Evolutionary conservation across 2,329 filamentous ascomycete species (phyloP), one percentile per base, ranked within the genome.

Genomic region (Dothiorella sarmentorum): DNA sequence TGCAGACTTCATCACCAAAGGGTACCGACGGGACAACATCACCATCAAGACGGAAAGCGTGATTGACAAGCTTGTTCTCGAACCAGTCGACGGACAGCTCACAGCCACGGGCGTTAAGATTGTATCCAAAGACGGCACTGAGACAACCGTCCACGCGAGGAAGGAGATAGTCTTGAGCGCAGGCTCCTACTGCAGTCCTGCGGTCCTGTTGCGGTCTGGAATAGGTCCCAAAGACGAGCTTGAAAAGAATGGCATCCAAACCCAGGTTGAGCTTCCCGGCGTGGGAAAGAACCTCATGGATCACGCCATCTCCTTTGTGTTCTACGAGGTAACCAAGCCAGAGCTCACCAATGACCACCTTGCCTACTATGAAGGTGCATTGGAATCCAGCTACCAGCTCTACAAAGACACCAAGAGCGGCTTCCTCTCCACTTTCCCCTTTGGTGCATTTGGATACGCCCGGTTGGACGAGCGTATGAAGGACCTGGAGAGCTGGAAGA

Each of bases 281-380:
- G 84, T 89, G 0, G 86, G 85, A 1, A 79, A 79, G 60, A 85
- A 88, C 68, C 75, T 89, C 2, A 77, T 84, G 57, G 86, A 89
- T 66, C 84, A 86, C 47, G 79, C 80, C 62, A 63, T 71, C 52
- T 65, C 63, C 53, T 85, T 86, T 67, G 80, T 82, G 56, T 86
- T 83, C 68, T 87, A 87, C 67, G 80, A 85, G 69, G 80, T 82
- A 35, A 35, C 26, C 0, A 80, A 86, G 63, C 85, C 83, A 65
- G 68, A 18, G 71, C 77, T 56, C 71, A 81, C 84, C 13, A 83
- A 75, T 47, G 84, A 86, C 67, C 69, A 80, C 59, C 74, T 79
- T n/a, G 76, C 82, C 40, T 83, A 83, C 69, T 82, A 84, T 61
- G 31, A 47, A 6, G 74, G 82, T 62, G 80, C 78, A 24, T 72